Conservation (phyloP, 192 early-diverging fungal species). For the Backusella morwellensis region DNA sequence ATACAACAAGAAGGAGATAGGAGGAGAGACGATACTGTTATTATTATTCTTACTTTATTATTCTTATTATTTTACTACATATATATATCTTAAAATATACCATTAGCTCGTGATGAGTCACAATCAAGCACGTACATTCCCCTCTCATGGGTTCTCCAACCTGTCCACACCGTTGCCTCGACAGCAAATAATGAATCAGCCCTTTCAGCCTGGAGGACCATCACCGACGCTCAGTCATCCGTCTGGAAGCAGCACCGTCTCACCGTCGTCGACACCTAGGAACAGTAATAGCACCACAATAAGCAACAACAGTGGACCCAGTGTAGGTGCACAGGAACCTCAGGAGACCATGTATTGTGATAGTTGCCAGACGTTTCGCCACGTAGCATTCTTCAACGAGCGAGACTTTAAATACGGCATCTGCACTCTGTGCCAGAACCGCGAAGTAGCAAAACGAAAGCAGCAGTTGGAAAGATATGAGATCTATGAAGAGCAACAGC, state of each 20-base stretch:
- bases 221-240: not conserved
- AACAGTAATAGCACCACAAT: not conserved
- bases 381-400: constrained; percentile 5
- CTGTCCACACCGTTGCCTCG: not conserved
- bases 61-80: not conserved
- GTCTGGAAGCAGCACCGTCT: not conserved
- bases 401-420: constrained; percentile 13
- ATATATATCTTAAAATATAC: not conserved
- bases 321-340: not conserved
- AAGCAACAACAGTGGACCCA: not conserved
- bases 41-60: not conserved
- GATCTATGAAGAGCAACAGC: constrained; percentile 15
- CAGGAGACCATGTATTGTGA: constrained; percentile 15
- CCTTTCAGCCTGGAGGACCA: not conserved
- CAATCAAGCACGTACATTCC: constrained; percentile 5
- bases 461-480: constrained; percentile 15
- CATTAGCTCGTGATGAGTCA: not conserved
- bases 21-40: not conserved
- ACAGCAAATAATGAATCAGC: not conserved
- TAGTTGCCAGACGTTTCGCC: constrained; percentile 14
- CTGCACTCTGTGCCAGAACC: constrained; percentile 10
- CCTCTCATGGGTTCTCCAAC: not conserved
- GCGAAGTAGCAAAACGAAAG: constrained; percentile 12
- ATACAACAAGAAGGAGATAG: not conserved
- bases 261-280: not conserved